A percentile compares a stretch with the other conserved stretches of the same genome.
Conservation (phyloP, 768 basidiomycete genomes). For the Rhodotorula graminis region DNA sequence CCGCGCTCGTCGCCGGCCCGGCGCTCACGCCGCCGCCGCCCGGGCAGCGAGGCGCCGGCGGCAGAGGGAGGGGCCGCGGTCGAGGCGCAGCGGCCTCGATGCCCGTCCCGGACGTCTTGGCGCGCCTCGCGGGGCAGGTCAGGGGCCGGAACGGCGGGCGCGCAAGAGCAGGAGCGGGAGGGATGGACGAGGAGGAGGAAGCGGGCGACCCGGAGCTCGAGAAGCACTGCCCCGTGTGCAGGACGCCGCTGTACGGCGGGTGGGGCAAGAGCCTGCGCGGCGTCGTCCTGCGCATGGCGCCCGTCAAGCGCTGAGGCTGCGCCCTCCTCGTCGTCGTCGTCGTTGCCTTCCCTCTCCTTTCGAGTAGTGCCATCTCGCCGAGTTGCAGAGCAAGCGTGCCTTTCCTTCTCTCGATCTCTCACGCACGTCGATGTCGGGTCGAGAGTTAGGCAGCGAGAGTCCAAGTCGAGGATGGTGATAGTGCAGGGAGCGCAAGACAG, state of each 20-base stretch:
- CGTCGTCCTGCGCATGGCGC: constrained; percentile 32
- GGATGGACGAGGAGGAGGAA: constrained; percentile 1
- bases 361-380: too few species aligned
- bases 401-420: too few species aligned
- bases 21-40: constrained; percentile 30
- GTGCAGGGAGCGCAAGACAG: too few species aligned
- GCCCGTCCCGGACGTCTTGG: background rate
- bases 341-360: background rate
- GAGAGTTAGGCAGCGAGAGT: too few species aligned
- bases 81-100: background rate
- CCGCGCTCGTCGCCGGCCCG: constrained; percentile 35
- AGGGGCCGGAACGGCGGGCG: background rate
- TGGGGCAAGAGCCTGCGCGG: constrained; percentile 38
- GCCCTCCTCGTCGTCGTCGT: background rate
- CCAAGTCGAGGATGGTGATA: too few species aligned
- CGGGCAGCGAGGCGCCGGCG: background rate
- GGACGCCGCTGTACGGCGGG: constrained; percentile 32
- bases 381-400: too few species aligned
- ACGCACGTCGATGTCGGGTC: too few species aligned
- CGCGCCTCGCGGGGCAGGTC: background rate
- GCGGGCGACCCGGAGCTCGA: constrained; percentile 31
- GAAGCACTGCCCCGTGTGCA: constrained; percentile 38
- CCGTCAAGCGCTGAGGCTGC: constrained; percentile 1
- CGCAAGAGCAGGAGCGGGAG: background rate
- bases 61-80: background rate